Base-by-base conservation (phyloP, 805 yeast genomes). In the Metschnikowia continentalis region DNA sequence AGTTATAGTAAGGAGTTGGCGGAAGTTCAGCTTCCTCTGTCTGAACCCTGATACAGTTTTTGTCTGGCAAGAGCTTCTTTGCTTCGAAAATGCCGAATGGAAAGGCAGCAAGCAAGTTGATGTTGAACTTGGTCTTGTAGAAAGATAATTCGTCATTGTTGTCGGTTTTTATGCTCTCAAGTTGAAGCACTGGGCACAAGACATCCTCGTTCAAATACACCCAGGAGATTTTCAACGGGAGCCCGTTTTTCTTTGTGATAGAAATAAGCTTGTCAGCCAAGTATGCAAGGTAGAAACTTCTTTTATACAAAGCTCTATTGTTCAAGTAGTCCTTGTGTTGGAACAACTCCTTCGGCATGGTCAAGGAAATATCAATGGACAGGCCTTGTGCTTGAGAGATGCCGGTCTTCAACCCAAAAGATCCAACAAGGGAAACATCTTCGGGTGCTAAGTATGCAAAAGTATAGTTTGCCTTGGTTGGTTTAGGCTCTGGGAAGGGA, bases 401-500 rank as follows among this genome's bases (percentile, higher is more conserved):
- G 2, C 87, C 90, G 0, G 96, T 83, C 60, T 89, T 89, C 56
- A 92, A 74, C 3, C 96, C 94, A 72, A 89, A 92, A 6, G 96
- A 83, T 1, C 99, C 98, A 7, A 89, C 86, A 37, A 94, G 76
- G 7, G 90, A 81, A 13, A 92, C 82, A 57, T 82, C 83, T 50
- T 78, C 79, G 0, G 98, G 99, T 14, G 82, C 74, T 42, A 70
- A 67, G 65, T 81, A 91, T 20, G 81, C 77, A 58, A 92, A 84
- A 55, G 80, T 81, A 68, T 88, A 89, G 60, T 88, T 85, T 42
- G 85, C 76, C 51, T 80, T 80, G 6, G 78, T 68, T 33, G 97
- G 97, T 63, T 84, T 86, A 15, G 97, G 97, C 63, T 91, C 96
- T 11, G 94, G 88, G 68, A 86, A 92, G 33, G 98, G 97, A 15